phyloP scores from a whole-genome alignment of 768 basidiomycete species.

The Suillus fuscotomentosus region DNA sequence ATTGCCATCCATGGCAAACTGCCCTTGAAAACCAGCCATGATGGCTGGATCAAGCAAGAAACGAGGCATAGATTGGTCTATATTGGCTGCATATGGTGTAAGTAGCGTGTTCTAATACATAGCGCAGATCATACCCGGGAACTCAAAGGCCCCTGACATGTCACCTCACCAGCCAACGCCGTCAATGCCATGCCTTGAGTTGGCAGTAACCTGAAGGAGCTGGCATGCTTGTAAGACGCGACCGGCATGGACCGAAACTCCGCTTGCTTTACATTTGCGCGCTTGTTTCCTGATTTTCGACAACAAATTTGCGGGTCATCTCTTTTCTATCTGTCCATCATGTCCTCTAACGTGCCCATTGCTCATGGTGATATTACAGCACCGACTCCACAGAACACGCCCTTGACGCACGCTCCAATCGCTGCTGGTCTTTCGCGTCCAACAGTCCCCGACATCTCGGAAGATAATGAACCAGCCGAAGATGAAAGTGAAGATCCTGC shows the following conservation, averaged over 20 bases:
- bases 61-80: not conserved
- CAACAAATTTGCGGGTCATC: conserved; percentile 18
- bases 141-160: not conserved
- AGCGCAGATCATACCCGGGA: not conserved
- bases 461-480: conserved; percentile 73
- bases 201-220: not conserved
- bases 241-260: conserved; percentile 36
- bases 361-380: conserved; percentile 62
- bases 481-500: conserved; percentile 44
- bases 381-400: conserved; percentile 95
- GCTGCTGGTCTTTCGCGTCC: conserved; percentile 79
- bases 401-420: conserved; percentile 79
- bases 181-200: conserved; percentile 1
- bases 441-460: conserved; percentile 83
- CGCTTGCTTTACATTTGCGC: conserved; percentile 25
- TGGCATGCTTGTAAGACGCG: conserved; percentile 1
- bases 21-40: not conserved
- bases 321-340: conserved; percentile 35
- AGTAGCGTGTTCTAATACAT: not conserved
- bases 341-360: conserved; percentile 74
- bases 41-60: conserved; percentile 2
- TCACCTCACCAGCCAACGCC: not conserved
- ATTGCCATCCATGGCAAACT: not conserved
- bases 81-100: not conserved
- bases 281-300: conserved; percentile 23